Conservation (phyloP, 2,329 filamentous ascomycete genomes). For the Aspergillus tubingensis region DNA sequence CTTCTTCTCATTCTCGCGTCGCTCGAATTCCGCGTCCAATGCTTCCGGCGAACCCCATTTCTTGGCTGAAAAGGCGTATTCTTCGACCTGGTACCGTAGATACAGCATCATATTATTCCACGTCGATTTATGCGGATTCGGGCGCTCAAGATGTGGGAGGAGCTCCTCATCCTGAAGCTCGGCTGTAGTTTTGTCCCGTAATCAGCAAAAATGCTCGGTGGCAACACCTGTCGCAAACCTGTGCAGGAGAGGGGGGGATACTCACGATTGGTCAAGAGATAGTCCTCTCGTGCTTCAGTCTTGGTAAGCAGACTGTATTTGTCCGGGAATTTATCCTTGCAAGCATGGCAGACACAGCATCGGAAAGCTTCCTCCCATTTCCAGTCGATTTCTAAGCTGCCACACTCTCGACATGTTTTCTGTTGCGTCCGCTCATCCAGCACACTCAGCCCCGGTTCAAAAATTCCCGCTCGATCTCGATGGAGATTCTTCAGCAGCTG, state of each 20-base stretch:
- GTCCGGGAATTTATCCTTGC: constrained; percentile 87
- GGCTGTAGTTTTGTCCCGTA: constrained; percentile 51
- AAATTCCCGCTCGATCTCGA: constrained; percentile 75
- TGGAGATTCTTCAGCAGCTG: constrained; percentile 73
- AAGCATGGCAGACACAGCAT: constrained; percentile 73
- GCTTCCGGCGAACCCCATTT: constrained; percentile 91
- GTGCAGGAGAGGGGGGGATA: constrained; percentile 23
- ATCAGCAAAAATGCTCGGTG: constrained; percentile 5
- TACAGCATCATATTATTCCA: constrained; percentile 99
- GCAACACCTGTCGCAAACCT: background rate
- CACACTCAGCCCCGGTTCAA: constrained; percentile 83
- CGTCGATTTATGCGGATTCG: constrained; percentile 92
- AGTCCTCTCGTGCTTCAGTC: constrained; percentile 94
- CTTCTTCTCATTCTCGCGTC: constrained; percentile 77
- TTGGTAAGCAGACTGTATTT: constrained; percentile 96
- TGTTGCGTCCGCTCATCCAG: constrained; percentile 63
- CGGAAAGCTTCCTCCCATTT: constrained; percentile 87
- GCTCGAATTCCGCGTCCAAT: constrained; percentile 84
- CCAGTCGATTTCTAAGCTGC: constrained; percentile 84
- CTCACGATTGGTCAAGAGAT: constrained; percentile 86
- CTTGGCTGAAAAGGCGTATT: constrained; percentile 76
- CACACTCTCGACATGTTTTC: constrained; percentile 82
- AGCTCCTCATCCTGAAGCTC: constrained; percentile 88
- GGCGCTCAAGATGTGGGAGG: constrained; percentile 81
- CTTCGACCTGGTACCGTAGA: constrained; percentile 88